Evolutionary conservation across 495 filamentous ascomycete genomes (phyloP).

Genomic region (Articulospora tetracladia): DNA sequence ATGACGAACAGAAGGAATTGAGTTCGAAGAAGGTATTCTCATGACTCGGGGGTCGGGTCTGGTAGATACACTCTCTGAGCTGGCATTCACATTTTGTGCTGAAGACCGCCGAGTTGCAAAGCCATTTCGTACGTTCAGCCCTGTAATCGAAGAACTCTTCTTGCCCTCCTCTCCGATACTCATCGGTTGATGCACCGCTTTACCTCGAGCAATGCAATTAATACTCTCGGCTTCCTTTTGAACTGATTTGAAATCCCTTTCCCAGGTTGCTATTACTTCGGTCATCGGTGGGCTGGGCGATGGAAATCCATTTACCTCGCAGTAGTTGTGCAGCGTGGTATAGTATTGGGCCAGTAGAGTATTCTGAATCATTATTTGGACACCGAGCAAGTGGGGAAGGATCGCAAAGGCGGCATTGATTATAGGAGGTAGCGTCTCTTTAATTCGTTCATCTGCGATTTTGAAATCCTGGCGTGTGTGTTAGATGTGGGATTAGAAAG

Average conservation of each 20-base stretch:
- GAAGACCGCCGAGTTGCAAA: slow-evolving; percentile 24
- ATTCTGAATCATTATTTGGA: slow-evolving; percentile 79
- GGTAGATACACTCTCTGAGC: slow-evolving; percentile 24
- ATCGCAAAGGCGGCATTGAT: slow-evolving; percentile 72
- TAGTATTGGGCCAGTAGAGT: slow-evolving; percentile 80
- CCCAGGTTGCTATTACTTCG: slow-evolving; percentile 68
- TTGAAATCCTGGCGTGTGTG: slow-evolving; percentile 62
- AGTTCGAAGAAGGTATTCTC: slow-evolving; percentile 22
- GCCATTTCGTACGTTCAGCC: slow-evolving; percentile 33
- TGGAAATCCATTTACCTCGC: slow-evolving; percentile 64
- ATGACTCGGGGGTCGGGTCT: slow-evolving; percentile 25
- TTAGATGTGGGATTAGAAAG: not conserved
- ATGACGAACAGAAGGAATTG: slow-evolving; percentile 5
- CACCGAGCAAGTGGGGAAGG: slow-evolving; percentile 69
- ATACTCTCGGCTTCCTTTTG: slow-evolving; percentile 74
- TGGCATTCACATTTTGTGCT: slow-evolving; percentile 21
- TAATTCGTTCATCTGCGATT: slow-evolving; percentile 76
- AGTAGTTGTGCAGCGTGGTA: slow-evolving; percentile 76
- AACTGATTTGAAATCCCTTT: slow-evolving; percentile 57
- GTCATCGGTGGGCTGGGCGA: slow-evolving; percentile 72
- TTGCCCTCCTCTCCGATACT: slow-evolving; percentile 17
- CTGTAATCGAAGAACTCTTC: slow-evolving; percentile 32
- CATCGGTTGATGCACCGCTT: slow-evolving; percentile 54
- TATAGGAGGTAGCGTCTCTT: slow-evolving; percentile 69
- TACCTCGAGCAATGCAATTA: slow-evolving; percentile 65